Base-by-base conservation (phyloP, 192 early-diverging fungal species). In the Linnemannia zychae region DNA sequence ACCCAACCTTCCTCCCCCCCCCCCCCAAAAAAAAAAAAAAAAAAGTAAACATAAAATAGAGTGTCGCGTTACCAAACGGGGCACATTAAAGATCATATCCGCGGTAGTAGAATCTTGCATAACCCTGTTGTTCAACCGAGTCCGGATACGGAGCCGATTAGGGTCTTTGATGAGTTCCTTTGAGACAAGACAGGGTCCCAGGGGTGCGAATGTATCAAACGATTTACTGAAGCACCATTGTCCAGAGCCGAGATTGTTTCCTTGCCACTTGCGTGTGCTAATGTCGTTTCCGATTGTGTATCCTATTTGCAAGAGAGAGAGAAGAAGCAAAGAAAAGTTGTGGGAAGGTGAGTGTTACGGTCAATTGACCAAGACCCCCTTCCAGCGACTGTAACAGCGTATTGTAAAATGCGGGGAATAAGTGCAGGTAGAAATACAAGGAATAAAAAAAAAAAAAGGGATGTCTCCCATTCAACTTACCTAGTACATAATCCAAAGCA, bases 151-250 rank as follows among this genome's bases (percentile, higher is more conserved):
- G n/a, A 93, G 84, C 15, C 78, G 81, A 63, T 92, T 90, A 36
- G 91, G 90, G 48, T 90, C 74, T 33, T 84, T 84, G 46, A 93
- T 87, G 24, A 90, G n/a, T 2, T 74, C 78, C 15, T 88, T 72
- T 1, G 92, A 91, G n/a, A 93, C 93, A 34, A 93, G 72, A 28
- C 78, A 69, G 33, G 92, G 92, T 17, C 92, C 92, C 20, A 93
- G 60, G 40, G 92, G 92, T 13, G 88, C 88, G 75, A 92, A 93
- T 31, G 90, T 91, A 71, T 93, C 92, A 86, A 93, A 93, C 16
- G 90, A 88, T 48, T 93, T 93, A 28, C 90, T 87, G 82, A 93
- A 93, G 68, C 82, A 87, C 92, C 92, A 93, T 79, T 93, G 92
- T 22, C 88, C 84, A 15, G 86, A 83, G 7, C 81, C 75, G 13